phyloP scores from a whole-genome alignment of 495 filamentous ascomycete genomes.

The Cudoniella acicularis region DNA sequence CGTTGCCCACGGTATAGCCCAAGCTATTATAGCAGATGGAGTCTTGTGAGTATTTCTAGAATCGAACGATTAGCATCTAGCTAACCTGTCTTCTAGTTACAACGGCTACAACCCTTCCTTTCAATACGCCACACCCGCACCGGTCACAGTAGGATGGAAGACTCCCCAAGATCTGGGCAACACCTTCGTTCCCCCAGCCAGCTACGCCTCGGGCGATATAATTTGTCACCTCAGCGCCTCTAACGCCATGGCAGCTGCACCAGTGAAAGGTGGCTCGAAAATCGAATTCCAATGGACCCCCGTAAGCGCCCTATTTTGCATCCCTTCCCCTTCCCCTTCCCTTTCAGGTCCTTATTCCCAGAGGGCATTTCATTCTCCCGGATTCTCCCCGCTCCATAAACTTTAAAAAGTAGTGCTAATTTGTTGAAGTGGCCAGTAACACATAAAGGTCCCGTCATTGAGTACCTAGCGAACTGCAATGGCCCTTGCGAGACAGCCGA shows the following conservation, averaged over 20 bases:
- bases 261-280: constrained; percentile 40
- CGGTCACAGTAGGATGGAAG: constrained; percentile 53
- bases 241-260: constrained; percentile 36
- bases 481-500: constrained; percentile 60
- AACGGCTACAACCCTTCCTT: constrained; percentile 38
- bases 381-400: too few relatives aligned
- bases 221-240: constrained; percentile 47
- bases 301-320: too few relatives aligned
- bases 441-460: constrained; percentile 66
- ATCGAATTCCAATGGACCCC: constrained; percentile 40
- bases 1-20: constrained; percentile 57
- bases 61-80: not conserved
- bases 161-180: constrained; percentile 48
- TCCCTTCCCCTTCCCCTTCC: too few relatives aligned
- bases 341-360: too few relatives aligned
- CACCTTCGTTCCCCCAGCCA: constrained; percentile 52
- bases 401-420: too few relatives aligned
- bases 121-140: constrained; percentile 33
- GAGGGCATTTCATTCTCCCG: too few relatives aligned
- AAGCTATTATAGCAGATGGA: constrained; percentile 55
- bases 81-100: constrained; percentile 11
- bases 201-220: constrained; percentile 37
- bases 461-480: constrained; percentile 72
- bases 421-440: constrained; percentile 23
- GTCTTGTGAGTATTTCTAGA: constrained; percentile 34